Evolutionary conservation across 495 filamentous ascomycete genomes (phyloP), one percentile per base, ranked within the genome.

Genomic region (Xylaria sp.): DNA sequence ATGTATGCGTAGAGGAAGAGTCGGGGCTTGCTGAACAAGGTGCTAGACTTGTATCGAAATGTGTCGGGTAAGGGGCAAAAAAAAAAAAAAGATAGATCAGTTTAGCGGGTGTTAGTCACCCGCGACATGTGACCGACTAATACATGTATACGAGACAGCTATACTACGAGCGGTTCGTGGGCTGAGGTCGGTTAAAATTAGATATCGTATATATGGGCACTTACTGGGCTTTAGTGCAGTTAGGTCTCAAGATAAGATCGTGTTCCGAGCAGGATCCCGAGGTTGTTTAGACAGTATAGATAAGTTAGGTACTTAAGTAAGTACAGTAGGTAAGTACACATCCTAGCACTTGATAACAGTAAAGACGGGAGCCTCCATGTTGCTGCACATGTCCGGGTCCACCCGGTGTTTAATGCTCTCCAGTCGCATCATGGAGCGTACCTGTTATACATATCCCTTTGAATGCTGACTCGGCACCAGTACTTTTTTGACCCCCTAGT

Each of bases 151-250:
- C 50, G 50, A 55, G 50, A 55, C 50, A 55, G 12, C 12, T 55
- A 29, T 12, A 8, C 12, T 55, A 29, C 24, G 50, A 31, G 12
- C 12, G 24, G 50, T 31, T 55, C 9, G 2, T 53, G 50, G 50
- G 50, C 24, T 26, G 50, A 53, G 50, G 24, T n/a, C 44, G 50
- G 52, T 55, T 55, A 55, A 55, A 55, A 29, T 55, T 55, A 55
- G 52, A 55, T 17, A 31, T 55, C 26, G 52, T 31, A 31, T 6
- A 29, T 5, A 12, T 11, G n/a, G 48, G 35, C 8, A 50, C 24
- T 53, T 5, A 14, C n/a, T 53, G 14, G n/a, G 21, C 8, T 37
- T 37, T 37, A 37, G 35, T 21, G n/a, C 46, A 50, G 19, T 50
- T 50, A 53, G 50, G 26, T 52, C 21, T 52, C 48, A 11, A 12